Percentiles rank a stretch among this genome's conserved stretches.
Evolutionary conservation across 2,329 filamentous ascomycete species (phyloP).

Genomic region (Talaromyces sp.): DNA sequence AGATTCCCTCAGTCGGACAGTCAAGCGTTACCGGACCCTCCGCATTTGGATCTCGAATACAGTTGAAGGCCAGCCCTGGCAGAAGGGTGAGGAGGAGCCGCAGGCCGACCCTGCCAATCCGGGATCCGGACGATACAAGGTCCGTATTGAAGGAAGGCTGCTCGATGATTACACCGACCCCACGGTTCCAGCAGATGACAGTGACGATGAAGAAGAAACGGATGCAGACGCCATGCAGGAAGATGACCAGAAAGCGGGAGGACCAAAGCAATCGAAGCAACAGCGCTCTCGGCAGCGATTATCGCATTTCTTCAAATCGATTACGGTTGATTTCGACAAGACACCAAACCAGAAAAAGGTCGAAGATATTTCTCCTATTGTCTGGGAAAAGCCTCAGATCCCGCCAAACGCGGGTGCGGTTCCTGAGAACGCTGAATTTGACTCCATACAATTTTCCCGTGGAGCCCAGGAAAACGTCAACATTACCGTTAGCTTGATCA

Average conservation of each 20-base stretch:
- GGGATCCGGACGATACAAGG: conserved; percentile 57
- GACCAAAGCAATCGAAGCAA: conserved; percentile 22
- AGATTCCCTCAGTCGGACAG: conserved; percentile 69
- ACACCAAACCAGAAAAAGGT: conserved; percentile 29
- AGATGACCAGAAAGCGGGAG: conserved; percentile 39
- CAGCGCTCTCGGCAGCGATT: conserved; percentile 36
- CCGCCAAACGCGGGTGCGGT: conserved; percentile 46
- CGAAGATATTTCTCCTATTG: conserved; percentile 50
- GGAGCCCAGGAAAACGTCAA: conserved; percentile 90
- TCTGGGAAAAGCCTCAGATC: conserved; percentile 77
- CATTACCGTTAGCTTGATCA: conserved; percentile 76
- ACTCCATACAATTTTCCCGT: conserved; percentile 85
- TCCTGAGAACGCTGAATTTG: conserved; percentile 72
- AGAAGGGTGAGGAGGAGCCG: conserved; percentile 59
- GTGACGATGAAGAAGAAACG: conserved; percentile 39
- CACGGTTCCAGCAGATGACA: conserved; percentile 46
- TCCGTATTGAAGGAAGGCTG: conserved; percentile 86
- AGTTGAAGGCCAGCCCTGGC: conserved; percentile 91
- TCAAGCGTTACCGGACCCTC: conserved; percentile 77
- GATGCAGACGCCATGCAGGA: conserved; percentile 56
- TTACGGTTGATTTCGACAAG: conserved; percentile 49
- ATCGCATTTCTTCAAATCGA: conserved; percentile 48
- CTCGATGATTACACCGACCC: conserved; percentile 63
- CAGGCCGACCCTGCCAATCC: conserved; percentile 36
- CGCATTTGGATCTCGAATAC: conserved; percentile 95